Evolutionary conservation across 306 rosid genomes (phyloP).

Genomic region (Cicer chorassanicum): DNA sequence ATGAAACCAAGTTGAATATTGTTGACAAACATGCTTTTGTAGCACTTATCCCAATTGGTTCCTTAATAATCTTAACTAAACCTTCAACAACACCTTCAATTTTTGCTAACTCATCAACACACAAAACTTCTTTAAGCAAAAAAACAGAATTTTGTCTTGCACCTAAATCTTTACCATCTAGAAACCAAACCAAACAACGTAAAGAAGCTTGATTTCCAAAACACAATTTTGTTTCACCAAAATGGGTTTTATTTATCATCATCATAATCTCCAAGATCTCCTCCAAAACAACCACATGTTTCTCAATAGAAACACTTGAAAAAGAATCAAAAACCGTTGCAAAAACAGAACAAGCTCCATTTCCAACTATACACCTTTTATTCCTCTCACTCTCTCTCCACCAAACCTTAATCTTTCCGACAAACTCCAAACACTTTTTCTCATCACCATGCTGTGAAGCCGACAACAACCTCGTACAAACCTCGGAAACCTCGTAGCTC

Average conservation of each 20-base stretch:
- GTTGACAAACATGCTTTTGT: conserved; percentile 65
- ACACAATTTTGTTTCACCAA: conserved; percentile 46
- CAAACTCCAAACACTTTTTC: conserved; percentile 57
- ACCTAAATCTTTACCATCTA: conserved; percentile 61
- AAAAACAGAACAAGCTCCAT: conserved; percentile 48
- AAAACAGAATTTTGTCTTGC: conserved; percentile 65
- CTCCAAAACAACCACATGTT: conserved; percentile 51
- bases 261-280: conserved; percentile 60
- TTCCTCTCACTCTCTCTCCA: conserved; percentile 78
- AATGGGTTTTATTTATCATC: conserved; percentile 56
- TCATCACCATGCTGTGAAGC: conserved; percentile 46
- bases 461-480: conserved; percentile 43
- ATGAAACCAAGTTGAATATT: conserved; percentile 59
- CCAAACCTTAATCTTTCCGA: conserved; percentile 64
- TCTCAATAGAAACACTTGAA: conserved; percentile 48
- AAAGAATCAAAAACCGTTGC: conserved; percentile 57
- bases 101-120: conserved; percentile 50
- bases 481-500: conserved; percentile 45
- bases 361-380: conserved; percentile 52
- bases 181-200: conserved; percentile 55
- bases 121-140: conserved; percentile 53
- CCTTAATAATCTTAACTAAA: conserved; percentile 60
- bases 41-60: conserved; percentile 56
- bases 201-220: conserved; percentile 47
- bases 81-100: conserved; percentile 60